A percentile compares a stretch with the other conserved stretches of the same genome.
Conservation (phyloP, 73 alveolate species). For the Paramecium sexaurelia region DNA sequence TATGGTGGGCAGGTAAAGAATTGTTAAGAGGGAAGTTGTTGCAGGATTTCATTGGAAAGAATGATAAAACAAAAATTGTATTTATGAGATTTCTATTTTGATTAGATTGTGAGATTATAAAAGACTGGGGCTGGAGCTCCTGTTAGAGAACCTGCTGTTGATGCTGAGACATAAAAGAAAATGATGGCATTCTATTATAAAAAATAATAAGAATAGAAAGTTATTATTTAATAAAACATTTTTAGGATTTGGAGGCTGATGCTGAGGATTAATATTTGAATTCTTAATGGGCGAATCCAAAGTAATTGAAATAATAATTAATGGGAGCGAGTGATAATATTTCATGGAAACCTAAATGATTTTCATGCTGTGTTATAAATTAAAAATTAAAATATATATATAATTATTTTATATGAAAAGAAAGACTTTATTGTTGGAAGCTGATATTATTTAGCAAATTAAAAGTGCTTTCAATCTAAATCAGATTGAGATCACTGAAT, state of each 20-base stretch:
- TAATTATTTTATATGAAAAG: background rate
- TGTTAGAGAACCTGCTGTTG: slow-evolving; percentile 96
- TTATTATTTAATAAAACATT: background rate
- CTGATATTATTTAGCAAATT: background rate
- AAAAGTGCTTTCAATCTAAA: background rate
- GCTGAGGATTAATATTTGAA: slow-evolving; percentile 90
- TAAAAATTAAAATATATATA: background rate
- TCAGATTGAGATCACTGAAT: background rate
- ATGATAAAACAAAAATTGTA: slow-evolving; percentile 90
- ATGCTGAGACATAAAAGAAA: slow-evolving; percentile 92
- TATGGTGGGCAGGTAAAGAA: slow-evolving; percentile 97
- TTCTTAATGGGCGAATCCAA: slow-evolving; percentile 96
- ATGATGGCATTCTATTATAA: slow-evolving; percentile 93
- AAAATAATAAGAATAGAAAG: slow-evolving; percentile 92
- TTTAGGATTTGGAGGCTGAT: slow-evolving; percentile 78
- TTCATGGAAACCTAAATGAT: slow-evolving; percentile 75
- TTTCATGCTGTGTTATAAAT: background rate
- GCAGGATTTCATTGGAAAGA: slow-evolving; percentile 85
- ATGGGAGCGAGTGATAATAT: slow-evolving; percentile 80
- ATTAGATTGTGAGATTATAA: slow-evolving; percentile 79
- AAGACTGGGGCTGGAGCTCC: slow-evolving; percentile 96
- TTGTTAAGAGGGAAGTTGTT: slow-evolving; percentile 84
- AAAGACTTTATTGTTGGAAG: background rate
- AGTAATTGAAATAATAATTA: slow-evolving; percentile 78
- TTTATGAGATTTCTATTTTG: background rate